A percentile compares a stretch with the other conserved stretches of the same genome.
phyloP scores from a whole-genome alignment of 2,329 filamentous ascomycete species.

The Claviceps quebecensis region DNA sequence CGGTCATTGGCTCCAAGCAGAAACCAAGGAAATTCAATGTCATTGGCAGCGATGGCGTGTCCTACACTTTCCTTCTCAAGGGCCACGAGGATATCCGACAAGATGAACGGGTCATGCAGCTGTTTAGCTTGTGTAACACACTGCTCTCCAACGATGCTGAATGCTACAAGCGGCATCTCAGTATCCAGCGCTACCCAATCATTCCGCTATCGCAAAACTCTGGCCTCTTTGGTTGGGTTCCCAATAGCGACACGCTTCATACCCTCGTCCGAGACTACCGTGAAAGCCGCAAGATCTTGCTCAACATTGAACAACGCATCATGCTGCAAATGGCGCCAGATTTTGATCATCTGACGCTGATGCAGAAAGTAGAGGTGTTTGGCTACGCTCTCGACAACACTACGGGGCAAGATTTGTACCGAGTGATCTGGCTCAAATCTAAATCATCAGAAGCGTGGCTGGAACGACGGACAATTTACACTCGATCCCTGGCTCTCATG shows the following conservation, averaged over 20 bases:
- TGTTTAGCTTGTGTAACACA: slow-evolving; percentile 96
- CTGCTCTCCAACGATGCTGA: slow-evolving; percentile 87
- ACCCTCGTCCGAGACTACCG: slow-evolving; percentile 95
- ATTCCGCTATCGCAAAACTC: slow-evolving; percentile 95
- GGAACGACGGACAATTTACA: slow-evolving; percentile 96
- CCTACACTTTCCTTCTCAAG: slow-evolving; percentile 85
- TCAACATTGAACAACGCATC: slow-evolving; percentile 98
- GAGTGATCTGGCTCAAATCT: slow-evolving; percentile 96
- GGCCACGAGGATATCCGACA: slow-evolving; percentile 99
- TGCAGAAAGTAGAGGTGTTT: slow-evolving; percentile 99
- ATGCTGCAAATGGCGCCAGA: slow-evolving; percentile 99
- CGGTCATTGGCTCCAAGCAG: slow-evolving; percentile 94
- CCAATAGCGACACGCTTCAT: slow-evolving; percentile 93
- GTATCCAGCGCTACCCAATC: slow-evolving; percentile 91
- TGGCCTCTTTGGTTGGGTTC: slow-evolving; percentile 89
- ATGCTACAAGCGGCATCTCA: slow-evolving; percentile 91
- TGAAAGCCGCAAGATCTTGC: slow-evolving; percentile 88
- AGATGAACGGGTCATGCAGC: slow-evolving; percentile 98
- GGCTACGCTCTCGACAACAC: slow-evolving; percentile 98
- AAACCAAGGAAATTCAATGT: slow-evolving; percentile 79
- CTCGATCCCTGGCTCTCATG: slow-evolving; percentile 93
- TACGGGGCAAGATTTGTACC: slow-evolving; percentile 94
- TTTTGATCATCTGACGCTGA: slow-evolving; percentile 94
- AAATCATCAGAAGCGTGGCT: slow-evolving; percentile 98
- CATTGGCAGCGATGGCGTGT: slow-evolving; percentile 74